Base-by-base conservation (phyloP, 1,284 basidiomycete species). In the Paramarasmius palmivorus region DNA sequence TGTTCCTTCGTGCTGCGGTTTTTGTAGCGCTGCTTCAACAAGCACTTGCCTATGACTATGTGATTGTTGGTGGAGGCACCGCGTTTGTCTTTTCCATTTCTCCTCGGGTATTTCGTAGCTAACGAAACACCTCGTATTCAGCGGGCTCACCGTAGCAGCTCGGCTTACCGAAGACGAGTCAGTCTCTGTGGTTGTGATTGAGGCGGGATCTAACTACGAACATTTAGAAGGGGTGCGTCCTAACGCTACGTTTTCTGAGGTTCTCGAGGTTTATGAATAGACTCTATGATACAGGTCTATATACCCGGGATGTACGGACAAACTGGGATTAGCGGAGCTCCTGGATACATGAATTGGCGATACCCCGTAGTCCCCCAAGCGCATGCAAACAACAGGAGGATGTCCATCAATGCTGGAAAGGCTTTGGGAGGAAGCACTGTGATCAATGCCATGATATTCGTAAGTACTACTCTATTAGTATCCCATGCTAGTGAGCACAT, bases 371-470 rank as follows among this genome's bases (percentile, higher is more conserved):
- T 65, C 2, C 67, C 68, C 1, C 67, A 68, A 44, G 36, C 45
- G 3, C 50, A 64, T 22, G 53, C 68, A 20, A 59, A 61, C 25
- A 58, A 59, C 5, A 55, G 67, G 8, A 54, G 32, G 8, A 41
- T 65, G 4, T 59, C 53, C 1, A 60, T 69, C 12, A 61, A 58
- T 34, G 68, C 68, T 7, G 68, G 68, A 3, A 68, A 63, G 37
- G 68, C 61, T 0, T 56, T 69, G 3, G 68, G 68, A 14, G 68
- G 68, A 2, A 63, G 67, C 29, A 66, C 65, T 1, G 57, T 65
- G 9, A 66, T 68, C 60, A 62, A 59, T 59, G 60, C 56, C 44
- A 69, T 69, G 68, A 65, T 69, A 6, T 65, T 66, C 49, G 68
- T 68, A 34, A n/a, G 67, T 57, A 7, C 0, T 42, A 32, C 12